phyloP scores from a whole-genome alignment of 2,329 filamentous ascomycete species.

The Fusarium neocosmosporiellum region DNA sequence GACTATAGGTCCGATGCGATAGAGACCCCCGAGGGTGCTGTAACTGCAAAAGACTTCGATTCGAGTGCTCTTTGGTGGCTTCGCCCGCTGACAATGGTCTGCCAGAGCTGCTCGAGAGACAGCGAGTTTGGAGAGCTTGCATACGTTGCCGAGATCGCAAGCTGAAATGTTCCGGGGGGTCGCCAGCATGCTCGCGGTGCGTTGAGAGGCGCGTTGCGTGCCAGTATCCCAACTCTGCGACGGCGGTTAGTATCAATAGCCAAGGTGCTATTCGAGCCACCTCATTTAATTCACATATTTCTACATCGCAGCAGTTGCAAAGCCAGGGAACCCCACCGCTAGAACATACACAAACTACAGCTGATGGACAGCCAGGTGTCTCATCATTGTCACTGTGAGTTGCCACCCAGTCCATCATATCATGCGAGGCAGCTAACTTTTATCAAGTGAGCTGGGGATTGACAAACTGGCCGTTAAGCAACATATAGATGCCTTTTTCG shows the following conservation, averaged over 20 bases:
- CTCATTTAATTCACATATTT: background rate
- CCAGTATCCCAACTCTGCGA: conserved; percentile 8
- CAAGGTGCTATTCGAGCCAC: background rate
- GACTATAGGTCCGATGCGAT: conserved; percentile 15
- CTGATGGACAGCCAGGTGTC: background rate
- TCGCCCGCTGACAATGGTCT: background rate
- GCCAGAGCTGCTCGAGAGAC: conserved; percentile 3
- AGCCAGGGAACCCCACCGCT: background rate
- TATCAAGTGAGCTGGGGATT: conserved; percentile 8
- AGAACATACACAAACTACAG: too few species aligned
- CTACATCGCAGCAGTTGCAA: background rate
- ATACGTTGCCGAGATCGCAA: conserved; percentile 18
- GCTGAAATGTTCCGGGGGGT: conserved; percentile 15
- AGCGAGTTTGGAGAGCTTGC: conserved; percentile 18
- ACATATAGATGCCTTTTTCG: conserved; percentile 26
- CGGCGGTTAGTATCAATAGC: background rate
- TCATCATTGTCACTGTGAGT: background rate
- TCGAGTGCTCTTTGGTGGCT: conserved; percentile 5
- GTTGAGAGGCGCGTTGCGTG: background rate
- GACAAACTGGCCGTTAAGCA: conserved; percentile 8
- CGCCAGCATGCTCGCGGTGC: conserved; percentile 14
- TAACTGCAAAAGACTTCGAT: conserved; percentile 16
- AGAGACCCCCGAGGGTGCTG: conserved; percentile 3
- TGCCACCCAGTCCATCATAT: fast-evolving
- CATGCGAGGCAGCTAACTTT: fast-evolving